Evolutionary conservation across 1,139 yeast species (phyloP).

Genomic region (Sugiyamaella novakii): DNA sequence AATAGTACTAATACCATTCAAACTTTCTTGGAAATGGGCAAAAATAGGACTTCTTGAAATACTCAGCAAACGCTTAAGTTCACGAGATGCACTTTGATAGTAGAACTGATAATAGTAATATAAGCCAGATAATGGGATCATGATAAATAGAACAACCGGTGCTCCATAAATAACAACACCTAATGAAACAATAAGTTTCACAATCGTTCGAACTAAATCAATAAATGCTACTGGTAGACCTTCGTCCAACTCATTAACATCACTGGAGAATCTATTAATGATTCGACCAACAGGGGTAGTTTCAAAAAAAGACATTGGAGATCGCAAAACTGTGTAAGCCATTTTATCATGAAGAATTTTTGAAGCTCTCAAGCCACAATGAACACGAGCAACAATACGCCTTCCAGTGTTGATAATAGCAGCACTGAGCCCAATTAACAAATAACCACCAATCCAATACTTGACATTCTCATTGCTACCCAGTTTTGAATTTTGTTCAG

Average conservation of each 20-base stretch:
- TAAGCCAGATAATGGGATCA: conserved; percentile 55
- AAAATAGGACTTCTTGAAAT: conserved; percentile 73
- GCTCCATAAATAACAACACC: conserved; percentile 73
- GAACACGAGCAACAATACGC: conserved; percentile 69
- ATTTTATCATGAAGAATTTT: conserved; percentile 72
- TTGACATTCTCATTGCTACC: conserved; percentile 70
- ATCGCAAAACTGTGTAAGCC: conserved; percentile 76
- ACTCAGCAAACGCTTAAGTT: conserved; percentile 79
- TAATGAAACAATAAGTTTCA: conserved; percentile 62
- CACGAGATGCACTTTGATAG: conserved; percentile 76
- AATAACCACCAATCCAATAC: conserved; percentile 69
- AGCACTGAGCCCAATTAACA: conserved; percentile 67
- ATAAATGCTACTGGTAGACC: conserved; percentile 48
- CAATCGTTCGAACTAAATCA: conserved; percentile 54
- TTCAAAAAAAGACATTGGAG: conserved; percentile 70
- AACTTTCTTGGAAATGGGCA: conserved; percentile 75
- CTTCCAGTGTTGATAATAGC: conserved; percentile 61
- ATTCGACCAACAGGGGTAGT: conserved; percentile 72
- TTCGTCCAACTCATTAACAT: conserved; percentile 68
- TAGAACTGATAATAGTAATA: conserved; percentile 84
- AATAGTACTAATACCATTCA: conserved; percentile 72
- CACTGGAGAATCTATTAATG: conserved; percentile 72
- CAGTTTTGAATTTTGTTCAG: conserved; percentile 69
- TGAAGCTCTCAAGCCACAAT: conserved; percentile 83
- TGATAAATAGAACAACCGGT: conserved; percentile 54